phyloP scores from a whole-genome alignment of 2,329 filamentous ascomycete species.

The Calycina herbarum region DNA sequence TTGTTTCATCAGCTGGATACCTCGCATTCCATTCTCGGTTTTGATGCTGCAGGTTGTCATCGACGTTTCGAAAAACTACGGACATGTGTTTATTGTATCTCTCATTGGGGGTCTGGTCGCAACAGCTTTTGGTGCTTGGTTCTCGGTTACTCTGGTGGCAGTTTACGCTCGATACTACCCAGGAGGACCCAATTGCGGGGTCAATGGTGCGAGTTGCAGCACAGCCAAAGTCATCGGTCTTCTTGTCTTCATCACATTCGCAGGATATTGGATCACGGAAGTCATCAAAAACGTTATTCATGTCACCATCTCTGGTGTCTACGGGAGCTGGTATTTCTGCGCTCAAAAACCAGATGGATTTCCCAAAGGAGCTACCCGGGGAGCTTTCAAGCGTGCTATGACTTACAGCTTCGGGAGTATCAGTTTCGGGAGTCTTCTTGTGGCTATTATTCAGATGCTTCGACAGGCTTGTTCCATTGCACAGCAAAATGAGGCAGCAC shows the following conservation, averaged over 20 bases:
- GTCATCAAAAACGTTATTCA: constrained; percentile 94
- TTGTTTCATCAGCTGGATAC: constrained; percentile 87
- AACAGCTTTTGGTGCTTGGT: constrained; percentile 80
- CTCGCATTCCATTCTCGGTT: constrained; percentile 84
- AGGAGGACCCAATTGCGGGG: constrained; percentile 47
- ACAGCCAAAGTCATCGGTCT: constrained; percentile 78
- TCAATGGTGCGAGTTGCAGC: constrained; percentile 54
- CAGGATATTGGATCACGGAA: constrained; percentile 92
- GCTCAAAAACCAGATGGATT: constrained; percentile 60
- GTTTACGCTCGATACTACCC: constrained; percentile 86
- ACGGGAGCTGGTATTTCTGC: constrained; percentile 92
- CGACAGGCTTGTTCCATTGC: constrained; percentile 82
- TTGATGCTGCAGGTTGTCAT: constrained; percentile 86
- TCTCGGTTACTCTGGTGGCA: constrained; percentile 79
- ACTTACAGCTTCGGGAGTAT: constrained; percentile 95
- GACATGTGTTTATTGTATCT: constrained; percentile 84
- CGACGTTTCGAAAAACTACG: constrained; percentile 78
- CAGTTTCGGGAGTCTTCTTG: constrained; percentile 78
- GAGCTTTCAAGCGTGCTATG: constrained; percentile 76
- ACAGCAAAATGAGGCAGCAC: constrained; percentile 59
- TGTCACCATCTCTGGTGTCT: constrained; percentile 82
- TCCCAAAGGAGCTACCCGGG: constrained; percentile 76
- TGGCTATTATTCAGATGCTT: constrained; percentile 84
- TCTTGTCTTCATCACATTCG: constrained; percentile 84
- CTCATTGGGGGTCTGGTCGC: constrained; percentile 78